phyloP scores from a whole-genome alignment of 169 alveolate genomes.

The Eimeria praecox region DNA sequence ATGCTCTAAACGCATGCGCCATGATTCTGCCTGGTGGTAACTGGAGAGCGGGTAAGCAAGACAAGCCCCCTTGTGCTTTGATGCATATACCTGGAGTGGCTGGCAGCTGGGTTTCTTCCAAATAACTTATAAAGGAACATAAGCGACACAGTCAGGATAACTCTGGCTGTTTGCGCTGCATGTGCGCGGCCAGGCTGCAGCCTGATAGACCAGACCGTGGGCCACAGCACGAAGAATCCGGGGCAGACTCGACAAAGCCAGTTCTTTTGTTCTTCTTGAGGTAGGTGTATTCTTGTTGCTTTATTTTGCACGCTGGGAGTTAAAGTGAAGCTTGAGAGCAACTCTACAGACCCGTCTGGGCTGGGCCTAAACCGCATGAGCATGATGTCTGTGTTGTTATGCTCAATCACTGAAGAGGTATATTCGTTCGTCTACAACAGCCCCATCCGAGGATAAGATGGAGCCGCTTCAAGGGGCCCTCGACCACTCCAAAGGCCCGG shows the following conservation, averaged over 20 bases:
- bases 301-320: neutral
- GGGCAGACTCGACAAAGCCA: neutral
- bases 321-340: neutral
- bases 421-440: slow-evolving; percentile 11
- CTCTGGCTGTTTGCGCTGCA: slow-evolving; percentile 39
- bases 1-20: slow-evolving; percentile 39
- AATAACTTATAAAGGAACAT: neutral
- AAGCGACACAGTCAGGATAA: neutral
- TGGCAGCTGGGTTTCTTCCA: neutral
- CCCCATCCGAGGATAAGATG: neutral
- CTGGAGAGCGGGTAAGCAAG: neutral
- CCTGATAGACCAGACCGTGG: slow-evolving; percentile 70
- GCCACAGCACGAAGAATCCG: neutral
- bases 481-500: neutral
- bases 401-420: neutral
- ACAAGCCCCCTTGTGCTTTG: neutral
- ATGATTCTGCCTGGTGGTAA: slow-evolving; percentile 18
- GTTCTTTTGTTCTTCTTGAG: slow-evolving; percentile 27
- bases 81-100: neutral
- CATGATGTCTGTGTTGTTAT: slow-evolving; percentile 37
- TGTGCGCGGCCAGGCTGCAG: slow-evolving; percentile 51
- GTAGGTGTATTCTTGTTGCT: neutral
- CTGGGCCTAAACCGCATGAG: neutral
- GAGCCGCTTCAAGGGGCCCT: neutral
- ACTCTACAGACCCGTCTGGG: neutral